Base-by-base conservation (phyloP, 495 filamentous ascomycete genomes). In the Lophiotrema nucula region DNA sequence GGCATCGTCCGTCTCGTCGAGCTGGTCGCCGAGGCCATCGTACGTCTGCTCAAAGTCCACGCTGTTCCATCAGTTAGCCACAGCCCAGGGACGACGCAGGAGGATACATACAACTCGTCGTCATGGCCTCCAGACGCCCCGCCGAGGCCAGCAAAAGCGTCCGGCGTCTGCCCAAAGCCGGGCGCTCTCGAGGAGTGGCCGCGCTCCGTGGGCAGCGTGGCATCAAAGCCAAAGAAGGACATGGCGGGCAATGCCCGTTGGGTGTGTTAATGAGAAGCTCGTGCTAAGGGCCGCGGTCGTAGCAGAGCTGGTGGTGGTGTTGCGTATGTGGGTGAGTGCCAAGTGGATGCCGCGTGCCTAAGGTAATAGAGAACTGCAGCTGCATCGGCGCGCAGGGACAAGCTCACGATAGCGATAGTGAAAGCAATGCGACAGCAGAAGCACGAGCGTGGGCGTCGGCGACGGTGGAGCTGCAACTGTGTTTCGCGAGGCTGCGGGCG, bases 1-100 rank as follows among this genome's bases (percentile, higher is more conserved):
- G 38, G 80, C 90, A 76, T 99, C 93, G 64, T 92, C 88, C 16
- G 89, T 88, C 67, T 97, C 92, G 64, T 96, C 87, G 26, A 99
- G 83, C 69, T 88, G 84, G 71, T 96, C 89, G 2, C 91, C 93
- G 19, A 97, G 78, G 1, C 93, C 93, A 73, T 99, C 95, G 70
- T 99, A 97, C 25, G 93, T 97, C 66, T 99, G 93, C 63, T 98
- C 93, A 62, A 97, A 98, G 56, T 97, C 90, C 52, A 97, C 82
- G 33, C 83, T 88, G 62, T 11, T n/a, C n/a, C n/a, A 16, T 5
- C 26, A n/a, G 10, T 43, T 8, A 42, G 16, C 54, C 46, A 49
- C 31, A 8, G 31, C 8, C 50, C 33, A 27, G 26, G 16, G 13
- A 28, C 28, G 24, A 23, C 2, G 26, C 19, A 28, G 55, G 8